phyloP scores from a whole-genome alignment of 495 filamentous ascomycete genomes.

The Entonaema liquescens region DNA sequence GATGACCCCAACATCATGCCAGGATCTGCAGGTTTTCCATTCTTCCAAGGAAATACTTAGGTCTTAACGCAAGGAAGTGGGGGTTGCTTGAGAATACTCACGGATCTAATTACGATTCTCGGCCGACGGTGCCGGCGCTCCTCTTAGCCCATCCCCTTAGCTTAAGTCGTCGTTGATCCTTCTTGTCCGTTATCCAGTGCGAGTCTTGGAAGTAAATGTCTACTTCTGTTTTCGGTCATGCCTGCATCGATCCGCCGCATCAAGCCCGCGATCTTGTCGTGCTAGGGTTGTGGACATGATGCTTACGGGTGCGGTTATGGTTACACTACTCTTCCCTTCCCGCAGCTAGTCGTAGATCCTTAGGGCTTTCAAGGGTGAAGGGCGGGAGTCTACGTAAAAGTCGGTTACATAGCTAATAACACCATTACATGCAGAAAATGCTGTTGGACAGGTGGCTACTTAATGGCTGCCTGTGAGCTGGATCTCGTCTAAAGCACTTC shows the following conservation, averaged over 20 bases:
- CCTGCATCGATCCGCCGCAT: slow-evolving; percentile 26
- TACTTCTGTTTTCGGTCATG: slow-evolving; percentile 15
- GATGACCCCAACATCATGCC: slow-evolving; percentile 32
- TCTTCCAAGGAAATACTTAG: slow-evolving; percentile 36
- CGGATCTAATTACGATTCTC: slow-evolving; percentile 19
- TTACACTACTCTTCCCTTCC: slow-evolving; percentile 16
- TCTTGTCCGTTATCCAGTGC: slow-evolving; percentile 3
- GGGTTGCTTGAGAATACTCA: slow-evolving; percentile 13
- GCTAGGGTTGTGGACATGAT: slow-evolving; percentile 12
- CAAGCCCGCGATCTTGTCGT: slow-evolving; percentile 16
- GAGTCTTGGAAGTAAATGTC: slow-evolving; percentile 1
- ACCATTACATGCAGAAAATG: neutral
- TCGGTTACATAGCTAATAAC: neutral
- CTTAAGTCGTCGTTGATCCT: slow-evolving; percentile 3
- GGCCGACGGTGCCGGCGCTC: slow-evolving; percentile 24
- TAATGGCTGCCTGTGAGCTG: too few relatives aligned
- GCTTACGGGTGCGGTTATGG: slow-evolving; percentile 18
- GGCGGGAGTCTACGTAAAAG: neutral
- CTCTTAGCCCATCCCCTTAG: neutral
- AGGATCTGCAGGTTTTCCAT: slow-evolving; percentile 29
- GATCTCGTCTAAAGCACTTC: neutral
- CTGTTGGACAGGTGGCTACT: neutral
- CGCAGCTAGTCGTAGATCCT: slow-evolving; percentile 30
- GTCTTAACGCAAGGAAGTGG: slow-evolving; percentile 32
- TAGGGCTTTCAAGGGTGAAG: slow-evolving; percentile 9